Evolutionary conservation across 2,329 filamentous ascomycete species (phyloP).

Genomic region (Ascochyta viciae-villosae): DNA sequence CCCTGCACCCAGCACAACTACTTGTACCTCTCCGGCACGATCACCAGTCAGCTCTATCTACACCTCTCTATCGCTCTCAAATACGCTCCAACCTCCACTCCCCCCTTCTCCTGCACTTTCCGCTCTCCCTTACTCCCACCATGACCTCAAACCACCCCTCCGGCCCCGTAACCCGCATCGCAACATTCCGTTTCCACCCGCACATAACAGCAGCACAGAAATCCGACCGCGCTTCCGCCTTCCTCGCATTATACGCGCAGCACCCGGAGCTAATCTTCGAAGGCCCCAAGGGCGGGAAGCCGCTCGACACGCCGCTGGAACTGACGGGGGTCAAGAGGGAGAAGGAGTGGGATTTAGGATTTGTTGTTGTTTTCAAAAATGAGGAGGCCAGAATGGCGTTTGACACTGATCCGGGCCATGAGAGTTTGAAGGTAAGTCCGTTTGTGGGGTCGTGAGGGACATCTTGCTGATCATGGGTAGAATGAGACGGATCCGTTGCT

Average conservation of each 20-base stretch:
- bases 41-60: not conserved
- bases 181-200: constrained; percentile 30
- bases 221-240: constrained; percentile 30
- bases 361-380: no score
- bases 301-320: no score
- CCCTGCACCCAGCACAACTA: not conserved
- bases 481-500: no score
- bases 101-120: not conserved
- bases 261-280: constrained; percentile 24
- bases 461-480: no score
- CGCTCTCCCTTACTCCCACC: not conserved
- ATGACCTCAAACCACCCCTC: not conserved
- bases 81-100: not conserved
- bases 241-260: constrained; percentile 31
- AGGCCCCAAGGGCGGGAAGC: no score
- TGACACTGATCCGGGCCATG: no score
- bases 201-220: constrained; percentile 28
- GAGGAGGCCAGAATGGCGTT: no score
- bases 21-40: not conserved
- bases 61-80: not conserved
- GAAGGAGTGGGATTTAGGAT: no score
- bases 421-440: no score
- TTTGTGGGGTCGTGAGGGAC: no score
- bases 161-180: constrained; percentile 30
- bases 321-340: no score